phyloP scores from a whole-genome alignment of 352 stramenopile genomes.

The Globisporangium orthogonon region DNA sequence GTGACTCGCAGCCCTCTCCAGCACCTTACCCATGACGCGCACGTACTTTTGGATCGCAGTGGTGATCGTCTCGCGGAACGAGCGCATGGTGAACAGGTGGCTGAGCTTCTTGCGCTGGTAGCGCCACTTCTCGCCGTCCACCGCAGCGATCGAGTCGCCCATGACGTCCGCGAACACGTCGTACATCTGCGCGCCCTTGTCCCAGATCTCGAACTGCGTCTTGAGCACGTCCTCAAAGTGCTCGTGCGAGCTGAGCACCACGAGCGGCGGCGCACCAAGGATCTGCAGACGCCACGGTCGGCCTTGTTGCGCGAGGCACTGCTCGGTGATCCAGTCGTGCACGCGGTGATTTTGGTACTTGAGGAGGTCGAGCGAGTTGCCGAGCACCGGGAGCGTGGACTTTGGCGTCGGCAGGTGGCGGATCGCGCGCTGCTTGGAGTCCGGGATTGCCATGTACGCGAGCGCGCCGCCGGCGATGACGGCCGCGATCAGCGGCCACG shows the following conservation, averaged over 20 bases:
- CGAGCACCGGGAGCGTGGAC: constrained; percentile 17
- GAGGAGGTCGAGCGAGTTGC: constrained; percentile 17
- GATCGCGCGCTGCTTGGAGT: constrained; percentile 9
- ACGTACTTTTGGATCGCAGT: constrained; percentile 31
- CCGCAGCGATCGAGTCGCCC: constrained; percentile 18
- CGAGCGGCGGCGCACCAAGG: constrained; percentile 13
- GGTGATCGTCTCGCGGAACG: constrained; percentile 22
- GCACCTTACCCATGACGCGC: constrained; percentile 17
- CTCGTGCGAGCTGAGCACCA: constrained; percentile 19
- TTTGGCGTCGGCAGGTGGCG: constrained; percentile 6
- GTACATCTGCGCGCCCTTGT: constrained; percentile 21
- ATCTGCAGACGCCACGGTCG: constrained; percentile 19
- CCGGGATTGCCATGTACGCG: constrained; percentile 5
- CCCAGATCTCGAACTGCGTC: constrained; percentile 31
- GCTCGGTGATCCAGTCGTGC: constrained; percentile 14
- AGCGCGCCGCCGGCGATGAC: constrained; percentile 4
- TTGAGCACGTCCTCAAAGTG: constrained; percentile 26
- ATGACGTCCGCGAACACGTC: constrained; percentile 18
- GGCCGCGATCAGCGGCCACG: background rate
- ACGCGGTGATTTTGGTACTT: constrained; percentile 4
- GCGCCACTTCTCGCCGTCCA: constrained; percentile 24
- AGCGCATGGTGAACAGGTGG: constrained; percentile 25
- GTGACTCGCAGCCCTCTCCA: constrained; percentile 7
- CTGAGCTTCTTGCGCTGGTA: constrained; percentile 25
- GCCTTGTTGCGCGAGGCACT: constrained; percentile 1